Conservation (phyloP, 768 basidiomycete genomes). For the Tricholoma sp. region DNA sequence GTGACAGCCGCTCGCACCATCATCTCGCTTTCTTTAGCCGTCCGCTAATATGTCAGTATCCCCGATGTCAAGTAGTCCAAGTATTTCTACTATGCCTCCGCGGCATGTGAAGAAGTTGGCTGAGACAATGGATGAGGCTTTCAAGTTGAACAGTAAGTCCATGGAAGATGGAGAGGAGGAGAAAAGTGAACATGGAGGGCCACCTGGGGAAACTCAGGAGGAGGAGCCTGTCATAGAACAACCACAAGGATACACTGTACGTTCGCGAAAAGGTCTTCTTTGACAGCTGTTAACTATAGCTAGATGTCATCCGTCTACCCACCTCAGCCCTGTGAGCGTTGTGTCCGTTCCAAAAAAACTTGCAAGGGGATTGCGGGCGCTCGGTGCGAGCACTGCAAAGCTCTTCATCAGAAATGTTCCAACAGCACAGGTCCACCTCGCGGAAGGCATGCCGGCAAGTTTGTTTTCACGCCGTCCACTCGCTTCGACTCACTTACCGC, state of each 20-base stretch:
- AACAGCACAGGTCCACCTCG: constrained; percentile 40
- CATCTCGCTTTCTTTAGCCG: not conserved
- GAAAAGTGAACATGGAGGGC: constrained; percentile 24
- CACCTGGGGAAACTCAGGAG: constrained; percentile 23
- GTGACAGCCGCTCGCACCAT: not conserved
- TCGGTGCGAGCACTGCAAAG: constrained; percentile 43
- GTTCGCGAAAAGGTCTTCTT: not conserved
- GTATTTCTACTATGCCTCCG: constrained; percentile 30
- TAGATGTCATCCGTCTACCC: constrained; percentile 25
- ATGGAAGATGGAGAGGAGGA: constrained; percentile 20
- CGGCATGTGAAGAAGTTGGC: constrained; percentile 25
- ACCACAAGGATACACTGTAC: constrained; percentile 21
- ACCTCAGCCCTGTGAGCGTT: constrained; percentile 40
- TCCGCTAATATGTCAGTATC: constrained; percentile 1
- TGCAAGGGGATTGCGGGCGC: constrained; percentile 38
- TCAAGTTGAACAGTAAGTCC: constrained; percentile 21
- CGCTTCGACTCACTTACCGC: constrained; percentile 1
- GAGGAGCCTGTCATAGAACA: constrained; percentile 22
- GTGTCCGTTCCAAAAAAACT: constrained; percentile 35
- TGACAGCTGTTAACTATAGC: constrained; percentile 5
- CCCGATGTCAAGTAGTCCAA: constrained; percentile 32
- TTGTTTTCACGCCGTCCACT: not conserved
- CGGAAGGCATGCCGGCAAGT: constrained; percentile 34
- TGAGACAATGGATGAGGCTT: constrained; percentile 27
- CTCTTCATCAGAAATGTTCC: constrained; percentile 42